A percentile compares a stretch with the other conserved stretches of the same genome.
These are phyloP conservation scores for Mangifera indica DNA, from an alignment of 345 rosid species.

Conservation along the genomic window DNA sequence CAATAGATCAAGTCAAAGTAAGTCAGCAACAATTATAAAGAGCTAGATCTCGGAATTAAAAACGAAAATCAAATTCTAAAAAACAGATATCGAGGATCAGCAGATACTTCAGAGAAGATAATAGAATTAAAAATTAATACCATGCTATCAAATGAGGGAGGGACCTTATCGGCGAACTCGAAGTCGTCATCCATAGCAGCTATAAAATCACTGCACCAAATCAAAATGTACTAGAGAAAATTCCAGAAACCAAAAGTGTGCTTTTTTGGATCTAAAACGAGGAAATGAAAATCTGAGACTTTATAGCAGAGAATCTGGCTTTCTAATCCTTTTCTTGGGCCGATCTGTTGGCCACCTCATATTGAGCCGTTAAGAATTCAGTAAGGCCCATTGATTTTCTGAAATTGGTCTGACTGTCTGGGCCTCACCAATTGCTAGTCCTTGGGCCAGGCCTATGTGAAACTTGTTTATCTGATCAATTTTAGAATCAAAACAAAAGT, in stretches of 20 bases:
- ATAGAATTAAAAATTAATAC: neutral
- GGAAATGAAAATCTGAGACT: neutral
- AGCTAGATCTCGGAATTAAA: neutral
- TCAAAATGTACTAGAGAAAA: neutral
- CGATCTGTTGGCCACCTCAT: neutral
- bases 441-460: too few species aligned
- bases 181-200: slow-evolving; percentile 27
- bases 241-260: slow-evolving; percentile 3
- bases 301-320: neutral
- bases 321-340: neutral
- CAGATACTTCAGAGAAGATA: neutral
- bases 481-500: too few species aligned
- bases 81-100: slow-evolving; percentile 12
- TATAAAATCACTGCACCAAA: slow-evolving; percentile 4
- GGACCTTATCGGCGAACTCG: slow-evolving; percentile 25
- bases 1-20: neutral
- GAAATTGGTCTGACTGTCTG: too few species aligned
- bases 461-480: too few species aligned
- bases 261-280: neutral
- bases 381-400: too few species aligned
- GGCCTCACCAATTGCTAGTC: too few species aligned
- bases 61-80: neutral
- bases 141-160: slow-evolving; percentile 21
- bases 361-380: neutral
- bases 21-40: neutral